Evolutionary conservation across 1,139 yeast species (phyloP).

Genomic region (Hansenula lynferdii): DNA sequence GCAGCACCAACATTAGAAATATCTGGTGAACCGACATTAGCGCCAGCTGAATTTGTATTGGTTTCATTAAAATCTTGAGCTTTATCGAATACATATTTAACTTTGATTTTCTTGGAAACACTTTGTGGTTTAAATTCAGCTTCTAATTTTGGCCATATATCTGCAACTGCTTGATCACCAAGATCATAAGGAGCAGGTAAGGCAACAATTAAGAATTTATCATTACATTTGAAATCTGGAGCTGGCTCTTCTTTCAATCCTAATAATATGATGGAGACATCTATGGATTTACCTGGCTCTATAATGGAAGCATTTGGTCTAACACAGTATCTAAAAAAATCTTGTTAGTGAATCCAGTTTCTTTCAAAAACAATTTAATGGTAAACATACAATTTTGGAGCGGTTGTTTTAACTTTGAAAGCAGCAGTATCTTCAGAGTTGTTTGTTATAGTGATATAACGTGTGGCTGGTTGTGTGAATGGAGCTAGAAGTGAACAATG

Average conservation of each 20-base stretch:
- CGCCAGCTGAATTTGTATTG: not conserved
- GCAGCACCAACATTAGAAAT: slow-evolving; percentile 9
- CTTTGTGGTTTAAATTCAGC: slow-evolving; percentile 53
- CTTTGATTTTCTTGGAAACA: slow-evolving; percentile 74
- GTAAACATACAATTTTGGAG: slow-evolving; percentile 64
- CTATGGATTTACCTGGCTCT: slow-evolving; percentile 66
- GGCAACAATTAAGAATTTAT: slow-evolving; percentile 86
- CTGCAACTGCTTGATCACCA: slow-evolving; percentile 55
- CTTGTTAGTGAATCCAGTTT: not conserved
- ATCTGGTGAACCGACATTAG: slow-evolving; percentile 8
- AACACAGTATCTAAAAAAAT: slow-evolving; percentile 60
- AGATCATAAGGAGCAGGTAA: slow-evolving; percentile 63
- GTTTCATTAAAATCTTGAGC: not conserved
- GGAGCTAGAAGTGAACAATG: slow-evolving; percentile 35
- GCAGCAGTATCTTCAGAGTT: slow-evolving; percentile 59
- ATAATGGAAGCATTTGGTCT: slow-evolving; percentile 90
- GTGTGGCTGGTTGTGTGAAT: slow-evolving; percentile 68
- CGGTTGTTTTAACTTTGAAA: slow-evolving; percentile 96
- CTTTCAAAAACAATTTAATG: not conserved
- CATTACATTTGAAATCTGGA: slow-evolving; percentile 73
- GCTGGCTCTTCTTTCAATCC: slow-evolving; percentile 77
- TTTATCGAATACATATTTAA: slow-evolving; percentile 42
- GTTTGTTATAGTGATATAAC: slow-evolving; percentile 65
- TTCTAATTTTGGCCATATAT: slow-evolving; percentile 71
- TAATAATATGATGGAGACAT: slow-evolving; percentile 80